These are phyloP conservation scores for Vanderwaltozyma tropicalis DNA, from an alignment of 805 yeast genomes.

Conservation along the genomic window DNA sequence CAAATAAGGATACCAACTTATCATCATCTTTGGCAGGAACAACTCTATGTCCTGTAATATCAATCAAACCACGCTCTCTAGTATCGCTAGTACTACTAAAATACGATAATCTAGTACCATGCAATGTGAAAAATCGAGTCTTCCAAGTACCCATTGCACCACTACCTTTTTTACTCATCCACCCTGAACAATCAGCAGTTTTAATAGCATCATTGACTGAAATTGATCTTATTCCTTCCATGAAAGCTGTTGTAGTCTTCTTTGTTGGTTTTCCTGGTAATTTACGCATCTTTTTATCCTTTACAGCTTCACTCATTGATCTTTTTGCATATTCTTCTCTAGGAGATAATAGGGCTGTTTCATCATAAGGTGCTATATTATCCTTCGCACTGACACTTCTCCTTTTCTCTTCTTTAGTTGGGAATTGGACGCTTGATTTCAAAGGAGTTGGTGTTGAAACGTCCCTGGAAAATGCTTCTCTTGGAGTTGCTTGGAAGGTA, in stretches of 20 bases:
- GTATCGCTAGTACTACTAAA: conserved; percentile 69
- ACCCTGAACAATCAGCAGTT: conserved; percentile 73
- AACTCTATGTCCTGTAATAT: conserved; percentile 89
- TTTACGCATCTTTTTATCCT: conserved; percentile 43
- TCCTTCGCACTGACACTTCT: conserved; percentile 46
- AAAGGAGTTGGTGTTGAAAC: conserved; percentile 2
- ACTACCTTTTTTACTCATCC: conserved; percentile 92
- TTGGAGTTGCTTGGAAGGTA: conserved; percentile 11
- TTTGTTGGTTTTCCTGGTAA: conserved; percentile 43
- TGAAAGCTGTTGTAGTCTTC: conserved; percentile 65
- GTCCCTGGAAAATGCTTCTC: conserved; percentile 3
- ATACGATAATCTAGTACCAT: conserved; percentile 88
- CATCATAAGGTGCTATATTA: conserved; percentile 1
- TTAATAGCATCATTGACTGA: conserved; percentile 71
- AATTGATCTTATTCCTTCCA: conserved; percentile 74
- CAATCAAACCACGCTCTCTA: conserved; percentile 85
- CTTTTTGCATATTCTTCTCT: conserved; percentile 29
- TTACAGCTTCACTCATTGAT: conserved; percentile 40
- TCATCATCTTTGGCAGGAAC: conserved; percentile 78
- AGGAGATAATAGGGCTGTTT: conserved; percentile 4
- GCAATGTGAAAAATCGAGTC: conserved; percentile 70
- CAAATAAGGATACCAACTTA: conserved; percentile 73
- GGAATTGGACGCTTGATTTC: background rate
- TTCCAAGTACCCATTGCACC: conserved; percentile 87
- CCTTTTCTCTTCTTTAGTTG: conserved; percentile 26